Conservation (phyloP, 495 filamentous ascomycete genomes). For the Stereocaulon alpinum region DNA sequence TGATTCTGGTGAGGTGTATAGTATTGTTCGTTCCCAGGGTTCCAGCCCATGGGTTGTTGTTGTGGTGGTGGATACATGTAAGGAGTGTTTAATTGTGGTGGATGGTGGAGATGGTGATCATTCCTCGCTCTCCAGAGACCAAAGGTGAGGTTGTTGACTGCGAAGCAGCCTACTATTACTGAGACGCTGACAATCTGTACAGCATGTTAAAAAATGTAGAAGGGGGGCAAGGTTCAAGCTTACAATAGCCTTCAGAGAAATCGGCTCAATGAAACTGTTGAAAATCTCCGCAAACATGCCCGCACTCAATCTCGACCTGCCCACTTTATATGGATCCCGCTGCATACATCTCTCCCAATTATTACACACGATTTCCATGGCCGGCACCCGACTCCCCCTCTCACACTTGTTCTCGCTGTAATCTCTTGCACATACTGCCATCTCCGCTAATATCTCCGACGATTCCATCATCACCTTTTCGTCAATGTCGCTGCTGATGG, state of each 20-base stretch:
- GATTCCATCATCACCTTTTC: slow-evolving; percentile 54
- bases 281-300: slow-evolving; percentile 73
- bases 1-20: slow-evolving; percentile 16
- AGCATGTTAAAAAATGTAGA: slow-evolving; percentile 17
- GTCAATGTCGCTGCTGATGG: slow-evolving; percentile 67
- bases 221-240: slow-evolving; percentile 17
- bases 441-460: slow-evolving; percentile 57
- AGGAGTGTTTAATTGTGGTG: slow-evolving; percentile 20
- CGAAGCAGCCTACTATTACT: slow-evolving; percentile 36
- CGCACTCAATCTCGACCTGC: slow-evolving; percentile 57
- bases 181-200: slow-evolving; percentile 11
- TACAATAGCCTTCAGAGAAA: slow-evolving; percentile 65
- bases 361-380: slow-evolving; percentile 60
- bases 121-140: slow-evolving; percentile 31
- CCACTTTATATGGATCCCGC: slow-evolving; percentile 53
- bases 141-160: slow-evolving; percentile 49
- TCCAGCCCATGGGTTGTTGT: slow-evolving; percentile 4
- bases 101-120: slow-evolving; percentile 9
- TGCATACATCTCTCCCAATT: slow-evolving; percentile 85
- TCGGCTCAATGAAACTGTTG: slow-evolving; percentile 59
- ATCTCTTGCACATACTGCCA: slow-evolving; percentile 55
- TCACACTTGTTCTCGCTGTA: slow-evolving; percentile 67
- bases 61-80: slow-evolving; percentile 11
- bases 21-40: background rate
- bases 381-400: slow-evolving; percentile 51